These are phyloP conservation scores for Huntiella bhutanensis DNA, from an alignment of 2,329 filamentous ascomycete species.

Conservation along the genomic window DNA sequence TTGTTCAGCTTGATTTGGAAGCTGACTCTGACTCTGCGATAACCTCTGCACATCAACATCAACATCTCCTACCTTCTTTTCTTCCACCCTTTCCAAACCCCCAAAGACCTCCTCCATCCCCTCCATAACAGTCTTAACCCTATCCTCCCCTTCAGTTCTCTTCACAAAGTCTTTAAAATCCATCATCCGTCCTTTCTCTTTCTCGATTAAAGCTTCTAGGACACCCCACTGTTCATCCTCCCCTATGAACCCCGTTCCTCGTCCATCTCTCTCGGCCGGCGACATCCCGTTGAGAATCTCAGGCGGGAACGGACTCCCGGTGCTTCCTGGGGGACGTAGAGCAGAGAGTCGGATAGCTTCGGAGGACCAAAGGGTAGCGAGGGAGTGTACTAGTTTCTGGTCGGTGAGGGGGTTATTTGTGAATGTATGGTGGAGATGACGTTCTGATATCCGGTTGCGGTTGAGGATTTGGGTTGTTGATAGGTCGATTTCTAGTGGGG, in stretches of 20 bases:
- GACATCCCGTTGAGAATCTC: slow-evolving; percentile 82
- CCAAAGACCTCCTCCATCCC: slow-evolving; percentile 55
- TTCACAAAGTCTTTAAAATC: slow-evolving; percentile 32
- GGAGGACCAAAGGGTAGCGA: slow-evolving; percentile 84
- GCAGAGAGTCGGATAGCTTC: slow-evolving; percentile 60
- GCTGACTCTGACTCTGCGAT: slow-evolving; percentile 3
- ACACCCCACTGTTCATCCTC: slow-evolving; percentile 63
- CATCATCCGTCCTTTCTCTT: slow-evolving; percentile 29
- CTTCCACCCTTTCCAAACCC: slow-evolving; percentile 18
- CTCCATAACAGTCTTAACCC: slow-evolving; percentile 58
- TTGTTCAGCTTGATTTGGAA: not conserved
- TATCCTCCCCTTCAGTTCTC: slow-evolving; percentile 30
- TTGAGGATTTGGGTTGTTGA: slow-evolving; percentile 80
- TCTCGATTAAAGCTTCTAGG: slow-evolving; percentile 40
- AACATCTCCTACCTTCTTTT: slow-evolving; percentile 18
- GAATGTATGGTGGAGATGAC: slow-evolving; percentile 77
- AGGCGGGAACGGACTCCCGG: slow-evolving; percentile 36
- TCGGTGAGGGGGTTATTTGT: slow-evolving; percentile 42
- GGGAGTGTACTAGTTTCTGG: slow-evolving; percentile 76
- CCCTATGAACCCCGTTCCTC: slow-evolving; percentile 57
- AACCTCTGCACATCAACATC: slow-evolving; percentile 48
- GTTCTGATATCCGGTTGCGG: slow-evolving; percentile 50
- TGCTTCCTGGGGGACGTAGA: not conserved
- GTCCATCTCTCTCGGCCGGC: slow-evolving; percentile 43
- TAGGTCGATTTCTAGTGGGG: slow-evolving; percentile 75